Base-by-base conservation (phyloP, 202 grass and related monocot genomes). In the Carex arenaria region DNA sequence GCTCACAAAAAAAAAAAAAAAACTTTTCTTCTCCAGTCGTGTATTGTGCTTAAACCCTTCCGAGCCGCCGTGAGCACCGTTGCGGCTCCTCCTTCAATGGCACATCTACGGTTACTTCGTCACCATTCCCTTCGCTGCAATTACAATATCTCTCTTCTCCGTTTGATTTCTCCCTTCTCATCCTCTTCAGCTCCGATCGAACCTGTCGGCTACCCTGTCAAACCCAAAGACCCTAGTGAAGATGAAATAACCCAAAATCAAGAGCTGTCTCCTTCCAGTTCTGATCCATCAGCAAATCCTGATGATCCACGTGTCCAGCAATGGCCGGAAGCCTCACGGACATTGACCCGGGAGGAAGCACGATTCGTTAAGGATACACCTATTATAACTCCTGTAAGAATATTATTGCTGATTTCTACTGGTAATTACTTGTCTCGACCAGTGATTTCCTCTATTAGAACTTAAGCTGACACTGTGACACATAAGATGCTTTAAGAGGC, bases 291-390 rank as follows among this genome's bases (percentile, higher is more conserved):
- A 0, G 15, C 43, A 49, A 56, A 32, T 59, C 10, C 64, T 31
- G 14, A 73, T 11, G n/a, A 68, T 0, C 65, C 90, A 2, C 63
- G 85, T 72, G 61, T 20, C 64, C 61, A 38, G 72, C 54, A 84
- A 52, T 38, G 43, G 57, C 74, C 18, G 82, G 22, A 20, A 20
- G 81, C 66, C 20, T 72, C 83, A 28, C 82, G 20, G 47, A 67
- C 87, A 79, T 92, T 90, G 85, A 91, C 95, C 61, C 81, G 85
- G 82, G 72, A 95, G 63, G 95, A 98, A 15, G 59, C 85, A 45
- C 95, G 93, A 87, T 98, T 85, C 83, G 67, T 92, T 47, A 98
- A 95, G 79, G 93, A 95, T 64, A 26, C 67, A 4, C 93, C 92
- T n/a, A 6, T 7, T 81, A 86, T 98, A 81, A 84, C 88, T 67